Percentiles rank a stretch among this genome's conserved stretches.
Conservation (phyloP, 345 rosid species). For the Ceriops zippeliana region DNA sequence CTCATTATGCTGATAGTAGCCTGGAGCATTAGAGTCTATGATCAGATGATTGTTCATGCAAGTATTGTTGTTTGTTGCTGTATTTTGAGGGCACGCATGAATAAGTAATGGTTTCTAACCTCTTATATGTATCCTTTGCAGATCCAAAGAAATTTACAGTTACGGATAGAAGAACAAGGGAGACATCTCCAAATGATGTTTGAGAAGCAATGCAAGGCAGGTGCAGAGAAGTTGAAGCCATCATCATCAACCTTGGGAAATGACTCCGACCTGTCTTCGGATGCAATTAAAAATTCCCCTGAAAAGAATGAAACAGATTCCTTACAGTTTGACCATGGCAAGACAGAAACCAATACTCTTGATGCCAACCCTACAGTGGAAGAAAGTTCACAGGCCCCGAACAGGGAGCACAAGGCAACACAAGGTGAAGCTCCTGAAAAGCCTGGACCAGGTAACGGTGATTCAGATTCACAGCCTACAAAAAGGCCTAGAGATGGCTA, state of each 20-base stretch:
- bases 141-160: conserved; percentile 90
- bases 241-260: conserved; percentile 50
- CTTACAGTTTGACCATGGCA: conserved; percentile 27
- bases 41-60: background rate
- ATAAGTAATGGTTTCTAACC: background rate
- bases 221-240: conserved; percentile 48
- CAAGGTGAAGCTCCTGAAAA: conserved; percentile 23
- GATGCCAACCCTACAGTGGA: conserved; percentile 15
- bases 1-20: background rate
- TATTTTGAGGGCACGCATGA: background rate
- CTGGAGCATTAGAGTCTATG: too few relatives aligned
- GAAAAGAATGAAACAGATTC: conserved; percentile 33
- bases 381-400: conserved; percentile 25
- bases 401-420: conserved; percentile 27
- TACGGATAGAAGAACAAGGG: conserved; percentile 96
- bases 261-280: conserved; percentile 26
- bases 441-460: conserved; percentile 20
- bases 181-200: conserved; percentile 93
- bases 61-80: background rate
- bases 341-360: conserved; percentile 5
- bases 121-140: conserved; percentile 15
- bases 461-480: conserved; percentile 34
- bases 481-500: conserved; percentile 59
- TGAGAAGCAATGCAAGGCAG: conserved; percentile 76
- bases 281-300: conserved; percentile 26